Evolutionary conservation across 2,329 filamentous ascomycete species (phyloP), one percentile per base, ranked within the genome.

Genomic region (Fusarium miscanthi): DNA sequence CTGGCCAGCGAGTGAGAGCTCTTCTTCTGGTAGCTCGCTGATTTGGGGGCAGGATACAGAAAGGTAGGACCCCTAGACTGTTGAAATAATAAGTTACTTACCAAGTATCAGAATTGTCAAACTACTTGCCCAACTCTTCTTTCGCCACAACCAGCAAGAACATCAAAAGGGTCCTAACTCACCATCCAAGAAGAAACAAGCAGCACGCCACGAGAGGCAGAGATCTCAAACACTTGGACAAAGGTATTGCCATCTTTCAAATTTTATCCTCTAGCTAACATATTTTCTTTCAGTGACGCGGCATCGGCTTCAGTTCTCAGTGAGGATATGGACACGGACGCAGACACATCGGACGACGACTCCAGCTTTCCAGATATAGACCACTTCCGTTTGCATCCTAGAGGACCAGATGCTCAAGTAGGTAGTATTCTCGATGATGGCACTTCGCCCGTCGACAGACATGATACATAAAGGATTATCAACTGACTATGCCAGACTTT

Each of bases 381-480:
- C 12, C 3, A 48, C 0, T 13, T 57, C 3, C 10, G 0, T 35
- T 5, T 6, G 9, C 27, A 8, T 4, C 4, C 11, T 30, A 49
- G 0, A 1, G 6, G 6, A 5, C 9, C 14, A 11, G 30, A 35
- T n/a, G 9, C 5, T 8, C 53, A 45, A 8, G 40, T 45, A 45
- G 7, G 30, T 25, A 5, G 19, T 8, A 13, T 16, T 33, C 46
- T 33, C 30, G 7, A 8, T 23, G 10, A 6, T 25, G 10, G 21
- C 14, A 13, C 6, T 5, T 10, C 19, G 8, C 4, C 17, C 21
- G 3, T 25, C 12, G 6, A 25, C 8, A 35, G 2, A 10, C 10
- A 4, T 3, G 17, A n/a, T 16, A 17, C 25, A 3, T 8, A 6
- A 7, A 23, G n/a, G 25, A 6, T n/a, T 11, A n/a, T 6, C n/a